Evolutionary conservation across 75 land plant species (phyloP).

Genomic region (Larix kaempferi): DNA sequence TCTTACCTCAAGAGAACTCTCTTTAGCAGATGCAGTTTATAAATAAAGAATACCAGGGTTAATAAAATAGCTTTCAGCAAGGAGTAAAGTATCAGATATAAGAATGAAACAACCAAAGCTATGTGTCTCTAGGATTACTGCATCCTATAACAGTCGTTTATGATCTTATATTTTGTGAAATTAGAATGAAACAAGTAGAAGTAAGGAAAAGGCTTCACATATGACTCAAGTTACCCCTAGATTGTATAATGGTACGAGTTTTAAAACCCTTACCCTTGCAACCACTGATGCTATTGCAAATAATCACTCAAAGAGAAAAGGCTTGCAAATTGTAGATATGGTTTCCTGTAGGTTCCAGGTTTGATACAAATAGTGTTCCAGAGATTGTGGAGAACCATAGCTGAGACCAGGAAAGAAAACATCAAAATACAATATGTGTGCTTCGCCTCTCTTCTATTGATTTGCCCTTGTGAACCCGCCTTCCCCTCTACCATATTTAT

Average conservation of each 20-base stretch:
- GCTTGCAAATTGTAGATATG: too few species aligned
- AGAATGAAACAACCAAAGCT: constrained; percentile 49
- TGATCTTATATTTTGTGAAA: too few species aligned
- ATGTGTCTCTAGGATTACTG: constrained; percentile 53
- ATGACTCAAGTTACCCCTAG: constrained; percentile 73
- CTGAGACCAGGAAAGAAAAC: too few species aligned
- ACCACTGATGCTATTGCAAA: too few species aligned
- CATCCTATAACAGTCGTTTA: constrained; percentile 65
- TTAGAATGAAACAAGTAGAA: constrained; percentile 43
- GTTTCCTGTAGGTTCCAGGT: too few species aligned
- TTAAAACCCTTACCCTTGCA: constrained; percentile 72
- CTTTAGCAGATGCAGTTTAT: constrained; percentile 46
- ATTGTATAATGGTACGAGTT: constrained; percentile 79
- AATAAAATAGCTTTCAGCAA: constrained; percentile 46
- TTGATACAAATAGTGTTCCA: too few species aligned
- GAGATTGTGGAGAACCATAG: too few species aligned
- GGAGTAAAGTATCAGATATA: constrained; percentile 36
- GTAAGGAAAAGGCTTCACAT: constrained; percentile 57
- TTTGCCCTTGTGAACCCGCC: too few species aligned
- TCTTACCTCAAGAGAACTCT: constrained; percentile 48
- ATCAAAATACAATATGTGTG: too few species aligned
- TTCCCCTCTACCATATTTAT: too few species aligned
- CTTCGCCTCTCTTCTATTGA: too few species aligned
- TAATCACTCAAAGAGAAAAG: too few species aligned
- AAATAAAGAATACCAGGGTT: constrained; percentile 55